These are phyloP conservation scores for Yamadazyma sp. DNA, from an alignment of 1,139 yeast species.

Conservation along the genomic window DNA sequence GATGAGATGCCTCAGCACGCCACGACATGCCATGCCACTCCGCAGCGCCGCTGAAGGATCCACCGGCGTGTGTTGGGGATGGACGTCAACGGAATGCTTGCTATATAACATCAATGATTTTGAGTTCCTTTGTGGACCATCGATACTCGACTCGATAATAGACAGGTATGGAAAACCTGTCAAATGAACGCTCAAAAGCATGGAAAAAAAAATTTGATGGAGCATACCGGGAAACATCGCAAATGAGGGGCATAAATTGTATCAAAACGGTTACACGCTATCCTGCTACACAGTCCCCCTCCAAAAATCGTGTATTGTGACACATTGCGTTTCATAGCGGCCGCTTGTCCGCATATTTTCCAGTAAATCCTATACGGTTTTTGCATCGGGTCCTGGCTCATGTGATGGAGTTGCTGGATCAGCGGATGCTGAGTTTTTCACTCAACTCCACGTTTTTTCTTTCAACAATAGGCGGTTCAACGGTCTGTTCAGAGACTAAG, in stretches of 20 bases:
- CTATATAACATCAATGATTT: too few species aligned
- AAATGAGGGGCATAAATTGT: conserved; percentile 1
- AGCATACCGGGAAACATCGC: neutral
- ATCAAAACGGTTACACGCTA: neutral
- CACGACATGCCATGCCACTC: neutral
- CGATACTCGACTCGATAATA: too few species aligned
- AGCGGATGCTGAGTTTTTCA: neutral
- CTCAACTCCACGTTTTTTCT: neutral
- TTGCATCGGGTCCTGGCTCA: neutral
- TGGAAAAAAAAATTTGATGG: neutral
- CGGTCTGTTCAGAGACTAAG: too few species aligned
- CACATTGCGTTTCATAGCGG: neutral
- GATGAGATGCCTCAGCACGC: neutral
- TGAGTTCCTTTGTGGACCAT: too few species aligned
- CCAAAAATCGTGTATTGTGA: conserved; percentile 1
- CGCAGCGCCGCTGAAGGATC: too few species aligned
- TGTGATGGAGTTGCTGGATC: conserved; percentile 1
- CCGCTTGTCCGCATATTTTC: conserved; percentile 3
- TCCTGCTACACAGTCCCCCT: too few species aligned
- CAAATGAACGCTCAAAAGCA: neutral
- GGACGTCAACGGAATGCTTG: too few species aligned
- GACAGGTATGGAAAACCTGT: too few species aligned
- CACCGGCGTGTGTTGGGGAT: too few species aligned
- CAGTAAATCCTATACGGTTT: neutral
- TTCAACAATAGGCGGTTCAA: too few species aligned